A percentile compares a stretch with the other conserved stretches of the same genome.
Conservation (phyloP, 2,329 filamentous ascomycete genomes). For the Pyrenochaeta sp. region DNA sequence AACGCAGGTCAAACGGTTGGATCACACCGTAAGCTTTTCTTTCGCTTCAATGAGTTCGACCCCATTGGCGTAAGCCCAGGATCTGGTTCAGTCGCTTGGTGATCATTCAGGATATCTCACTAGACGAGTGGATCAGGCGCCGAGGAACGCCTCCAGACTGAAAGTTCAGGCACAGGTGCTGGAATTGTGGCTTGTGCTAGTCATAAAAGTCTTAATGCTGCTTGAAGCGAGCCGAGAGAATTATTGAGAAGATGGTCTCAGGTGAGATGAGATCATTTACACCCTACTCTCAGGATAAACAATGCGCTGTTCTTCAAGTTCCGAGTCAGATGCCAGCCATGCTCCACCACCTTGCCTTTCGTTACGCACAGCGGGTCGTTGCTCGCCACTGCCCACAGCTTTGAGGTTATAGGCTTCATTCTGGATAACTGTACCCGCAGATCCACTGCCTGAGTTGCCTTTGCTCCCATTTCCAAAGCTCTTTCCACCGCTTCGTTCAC, state of each 20-base stretch:
- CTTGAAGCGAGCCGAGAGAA: background rate
- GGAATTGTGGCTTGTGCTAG: background rate
- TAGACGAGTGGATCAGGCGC: background rate
- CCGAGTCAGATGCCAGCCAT: conserved; percentile 9
- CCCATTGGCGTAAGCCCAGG: background rate
- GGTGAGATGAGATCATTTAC: background rate
- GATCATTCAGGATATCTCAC: background rate
- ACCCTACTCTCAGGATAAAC: conserved; percentile 1
- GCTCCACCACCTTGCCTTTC: background rate
- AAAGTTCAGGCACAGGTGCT: background rate
- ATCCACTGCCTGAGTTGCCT: background rate
- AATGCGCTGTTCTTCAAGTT: conserved; percentile 4
- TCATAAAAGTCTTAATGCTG: background rate
- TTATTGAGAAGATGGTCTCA: background rate
- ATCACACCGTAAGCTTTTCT: background rate
- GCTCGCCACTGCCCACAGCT: background rate
- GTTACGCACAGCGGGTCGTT: background rate
- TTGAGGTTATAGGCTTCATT: conserved; percentile 5
- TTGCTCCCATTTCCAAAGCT: conserved; percentile 1
- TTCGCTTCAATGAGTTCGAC: background rate
- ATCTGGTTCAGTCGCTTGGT: background rate
- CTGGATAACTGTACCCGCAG: conserved; percentile 1
- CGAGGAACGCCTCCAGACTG: background rate
- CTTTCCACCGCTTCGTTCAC: conserved; percentile 23
- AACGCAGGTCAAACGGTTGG: background rate